Evolutionary conservation across 176 grass and related monocot genomes (phyloP).

Genomic region (Pontederia crassipes): DNA sequence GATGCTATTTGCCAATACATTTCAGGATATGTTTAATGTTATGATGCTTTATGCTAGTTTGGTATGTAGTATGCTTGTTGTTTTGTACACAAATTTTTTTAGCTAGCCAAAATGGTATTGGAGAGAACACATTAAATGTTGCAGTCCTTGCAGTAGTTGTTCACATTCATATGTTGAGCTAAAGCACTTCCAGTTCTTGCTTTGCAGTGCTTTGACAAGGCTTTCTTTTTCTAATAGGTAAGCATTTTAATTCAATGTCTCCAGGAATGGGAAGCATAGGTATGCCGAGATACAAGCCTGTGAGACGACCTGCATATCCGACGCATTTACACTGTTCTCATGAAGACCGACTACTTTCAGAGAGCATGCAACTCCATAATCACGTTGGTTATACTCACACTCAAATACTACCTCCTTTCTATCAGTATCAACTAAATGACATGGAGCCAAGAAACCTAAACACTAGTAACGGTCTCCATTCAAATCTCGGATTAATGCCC

Average conservation of each 20-base stretch:
- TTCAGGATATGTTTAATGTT: too few species aligned
- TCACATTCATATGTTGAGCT: too few species aligned
- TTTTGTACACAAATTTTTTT: too few species aligned
- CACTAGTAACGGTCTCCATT: conserved; percentile 16
- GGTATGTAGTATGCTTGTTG: too few species aligned
- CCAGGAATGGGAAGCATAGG: conserved; percentile 20
- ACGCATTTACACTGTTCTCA: conserved; percentile 27
- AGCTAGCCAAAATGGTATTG: too few species aligned
- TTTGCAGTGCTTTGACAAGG: conserved; percentile 19
- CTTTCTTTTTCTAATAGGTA: conserved; percentile 22
- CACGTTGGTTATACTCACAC: conserved; percentile 25
- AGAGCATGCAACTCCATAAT: conserved; percentile 39
- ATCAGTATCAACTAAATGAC: conserved; percentile 28
- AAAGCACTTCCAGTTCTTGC: neutral
- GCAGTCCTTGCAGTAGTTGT: too few species aligned
- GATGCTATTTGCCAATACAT: too few species aligned
- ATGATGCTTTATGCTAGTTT: too few species aligned
- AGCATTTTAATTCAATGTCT: conserved; percentile 30
- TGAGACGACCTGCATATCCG: conserved; percentile 25
- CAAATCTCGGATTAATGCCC: conserved; percentile 32
- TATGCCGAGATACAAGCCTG: conserved; percentile 29
- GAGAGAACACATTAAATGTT: too few species aligned
- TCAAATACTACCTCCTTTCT: conserved; percentile 25
- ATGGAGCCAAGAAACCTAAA: conserved; percentile 30
- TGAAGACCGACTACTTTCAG: conserved; percentile 19